Conservation (phyloP, 2,329 filamentous ascomycete genomes). For the Verticillium albo-atrum region DNA sequence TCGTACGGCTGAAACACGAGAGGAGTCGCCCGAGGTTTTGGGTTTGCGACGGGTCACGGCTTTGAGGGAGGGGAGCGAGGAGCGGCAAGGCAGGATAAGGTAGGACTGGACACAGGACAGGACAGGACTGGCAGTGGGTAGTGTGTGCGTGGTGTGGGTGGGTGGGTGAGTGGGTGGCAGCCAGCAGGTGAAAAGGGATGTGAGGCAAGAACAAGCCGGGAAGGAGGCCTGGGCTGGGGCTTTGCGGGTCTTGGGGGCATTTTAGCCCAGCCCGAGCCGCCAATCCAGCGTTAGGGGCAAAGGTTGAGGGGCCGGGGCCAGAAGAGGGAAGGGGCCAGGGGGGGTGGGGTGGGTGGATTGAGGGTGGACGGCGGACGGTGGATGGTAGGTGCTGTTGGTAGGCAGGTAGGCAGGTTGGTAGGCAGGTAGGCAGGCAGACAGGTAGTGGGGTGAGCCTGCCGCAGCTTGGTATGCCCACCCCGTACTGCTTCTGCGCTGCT, state of each 20-base stretch:
- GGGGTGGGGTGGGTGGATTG: too few species aligned
- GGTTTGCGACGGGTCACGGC: constrained; percentile 1
- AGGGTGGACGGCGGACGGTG: too few species aligned
- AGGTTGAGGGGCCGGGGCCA: not conserved
- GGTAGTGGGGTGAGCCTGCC: not conserved
- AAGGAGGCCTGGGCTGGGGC: not conserved
- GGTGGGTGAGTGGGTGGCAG: too few species aligned
- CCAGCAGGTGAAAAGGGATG: constrained; percentile 16
- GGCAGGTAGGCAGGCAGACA: too few species aligned
- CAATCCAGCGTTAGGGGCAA: not conserved
- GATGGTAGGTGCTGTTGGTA: too few species aligned
- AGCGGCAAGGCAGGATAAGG: constrained; percentile 10
- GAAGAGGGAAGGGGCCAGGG: not conserved
- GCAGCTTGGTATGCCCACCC: not conserved
- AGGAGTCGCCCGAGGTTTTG: not conserved
- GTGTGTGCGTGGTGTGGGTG: too few species aligned
- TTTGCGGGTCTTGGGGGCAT: not conserved
- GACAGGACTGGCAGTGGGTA: constrained; percentile 16
- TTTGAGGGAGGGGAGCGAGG: constrained; percentile 2
- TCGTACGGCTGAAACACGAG: constrained; percentile 1
- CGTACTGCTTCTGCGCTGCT: too few species aligned
- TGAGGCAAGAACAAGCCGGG: not conserved
- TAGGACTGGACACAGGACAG: too few species aligned
- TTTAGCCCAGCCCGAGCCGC: not conserved
- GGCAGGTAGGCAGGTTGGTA: too few species aligned